Evolutionary conservation across 331 rosid species (phyloP), one percentile per base, ranked within the genome.

Genomic region (Rosa hybrid): DNA sequence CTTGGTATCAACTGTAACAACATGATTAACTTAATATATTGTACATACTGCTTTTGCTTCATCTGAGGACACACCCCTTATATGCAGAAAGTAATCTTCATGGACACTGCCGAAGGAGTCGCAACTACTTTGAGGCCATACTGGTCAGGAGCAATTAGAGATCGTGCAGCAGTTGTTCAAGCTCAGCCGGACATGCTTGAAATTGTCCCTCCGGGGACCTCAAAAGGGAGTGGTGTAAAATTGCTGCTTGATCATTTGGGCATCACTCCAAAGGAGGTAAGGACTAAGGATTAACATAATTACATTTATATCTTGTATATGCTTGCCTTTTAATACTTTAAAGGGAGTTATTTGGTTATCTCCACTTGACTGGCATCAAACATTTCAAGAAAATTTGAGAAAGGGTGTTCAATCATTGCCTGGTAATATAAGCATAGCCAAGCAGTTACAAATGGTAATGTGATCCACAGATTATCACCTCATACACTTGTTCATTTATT

Each of bases 221-320:
- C 94, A 6, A 95, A 91, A 83, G 99, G 99, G 75, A 86, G 81
- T 79, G 97, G 99, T 51, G 94, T 95, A 18, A 87, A 91, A 84
- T n/a, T 89, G 51, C 83, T 95, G 65, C 98, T 95, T 18, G 97
- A 95, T 88, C 98, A 95, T 80, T 83, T 95, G 81, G 96, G 94
- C 77, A 74, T 87, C 78, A 78, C 93, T 72, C 81, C 93, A 12
- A 74, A 90, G 27, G 91, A 95, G 97, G 98, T 95, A 89, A 64
- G 68, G 42, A 48, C 67, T 91, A 89, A 59, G 68, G 41, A 46
- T 57, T 23, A 30, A 62, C 34, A 68, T 6, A 67, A 53, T 41
- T 41, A 30, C 38, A 25, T 51, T 62, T 2, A 13, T 51, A 16
- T 57, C 21, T 48, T 34, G 20, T 21, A 18, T 56, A 8, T 14